phyloP scores from a whole-genome alignment of 176 grass and related monocot species.

The Eleusine coracana region DNA sequence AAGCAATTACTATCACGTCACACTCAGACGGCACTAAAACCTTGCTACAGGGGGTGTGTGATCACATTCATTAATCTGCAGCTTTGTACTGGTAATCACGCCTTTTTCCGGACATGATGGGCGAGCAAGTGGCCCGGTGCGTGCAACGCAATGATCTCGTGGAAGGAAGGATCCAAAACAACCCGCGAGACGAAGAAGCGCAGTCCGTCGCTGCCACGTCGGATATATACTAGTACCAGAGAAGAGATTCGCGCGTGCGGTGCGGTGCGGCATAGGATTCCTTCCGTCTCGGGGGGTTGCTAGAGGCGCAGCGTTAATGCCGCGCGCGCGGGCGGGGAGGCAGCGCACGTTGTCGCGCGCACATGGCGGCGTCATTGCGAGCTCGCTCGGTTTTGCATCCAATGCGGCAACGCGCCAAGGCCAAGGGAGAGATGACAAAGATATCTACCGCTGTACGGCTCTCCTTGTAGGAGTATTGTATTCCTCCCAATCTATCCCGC shows the following conservation, averaged over 20 bases:
- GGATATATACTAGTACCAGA: no score
- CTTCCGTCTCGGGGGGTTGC: no score
- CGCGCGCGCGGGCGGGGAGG: slow-evolving; percentile 6
- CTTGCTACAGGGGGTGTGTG: background rate
- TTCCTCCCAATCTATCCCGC: background rate
- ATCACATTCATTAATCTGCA: slow-evolving; percentile 5
- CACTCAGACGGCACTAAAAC: no score
- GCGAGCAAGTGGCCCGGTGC: background rate
- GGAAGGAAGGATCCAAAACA: background rate
- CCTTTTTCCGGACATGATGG: slow-evolving; percentile 14
- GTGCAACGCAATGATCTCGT: slow-evolving; percentile 11
- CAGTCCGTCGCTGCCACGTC: no score
- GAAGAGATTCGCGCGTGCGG: no score
- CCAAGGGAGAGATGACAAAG: slow-evolving; percentile 21
- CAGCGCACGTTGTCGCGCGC: slow-evolving; percentile 50
- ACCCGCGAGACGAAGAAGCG: no score
- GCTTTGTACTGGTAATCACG: background rate
- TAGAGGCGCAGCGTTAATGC: no score
- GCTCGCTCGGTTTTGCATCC: background rate
- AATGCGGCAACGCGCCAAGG: background rate
- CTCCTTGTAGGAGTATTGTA: background rate
- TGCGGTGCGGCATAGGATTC: background rate
- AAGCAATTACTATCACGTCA: background rate
- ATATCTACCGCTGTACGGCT: slow-evolving; percentile 38
- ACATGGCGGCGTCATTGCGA: background rate